These are phyloP conservation scores for Zalaria sp. DNA, from an alignment of 2,329 filamentous ascomycete genomes.

Conservation along the genomic window DNA sequence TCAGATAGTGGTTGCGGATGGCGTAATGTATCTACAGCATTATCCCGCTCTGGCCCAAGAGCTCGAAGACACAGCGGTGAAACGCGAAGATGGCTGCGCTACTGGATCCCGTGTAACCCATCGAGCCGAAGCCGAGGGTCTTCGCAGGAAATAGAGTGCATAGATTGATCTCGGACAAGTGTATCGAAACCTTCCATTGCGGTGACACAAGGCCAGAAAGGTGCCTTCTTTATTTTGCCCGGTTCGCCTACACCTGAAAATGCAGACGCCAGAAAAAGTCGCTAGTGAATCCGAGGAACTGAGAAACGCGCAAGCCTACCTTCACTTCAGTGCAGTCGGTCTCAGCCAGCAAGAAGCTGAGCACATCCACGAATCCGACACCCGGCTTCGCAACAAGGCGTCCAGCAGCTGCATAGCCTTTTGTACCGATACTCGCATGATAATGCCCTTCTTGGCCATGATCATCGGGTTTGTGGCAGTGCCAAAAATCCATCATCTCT, in stretches of 20 bases:
- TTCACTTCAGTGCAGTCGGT: conserved; percentile 44
- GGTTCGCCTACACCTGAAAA: not conserved
- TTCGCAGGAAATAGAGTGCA: conserved; percentile 1
- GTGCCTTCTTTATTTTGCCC: conserved; percentile 21
- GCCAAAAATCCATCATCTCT: conserved; percentile 99
- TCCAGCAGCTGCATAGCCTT: conserved; percentile 75
- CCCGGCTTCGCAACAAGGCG: conserved; percentile 51
- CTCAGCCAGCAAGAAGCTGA: conserved; percentile 57
- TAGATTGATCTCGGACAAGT: conserved; percentile 16
- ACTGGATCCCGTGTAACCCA: conserved; percentile 10
- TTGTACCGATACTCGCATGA: conserved; percentile 34
- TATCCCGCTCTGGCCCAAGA: conserved; percentile 16
- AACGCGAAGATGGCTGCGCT: conserved; percentile 13
- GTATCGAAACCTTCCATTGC: conserved; percentile 20
- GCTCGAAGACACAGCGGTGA: conserved; percentile 15
- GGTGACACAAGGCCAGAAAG: conserved; percentile 16
- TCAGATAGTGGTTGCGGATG: not conserved
- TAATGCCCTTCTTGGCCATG: conserved; percentile 30
- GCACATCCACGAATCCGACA: conserved; percentile 67
- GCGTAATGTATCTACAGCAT: conserved; percentile 18
- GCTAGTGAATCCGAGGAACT: conserved; percentile 2
- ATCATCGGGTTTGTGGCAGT: conserved; percentile 81
- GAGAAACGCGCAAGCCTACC: conserved; percentile 22
- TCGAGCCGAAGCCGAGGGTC: conserved; percentile 5
- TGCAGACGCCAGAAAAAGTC: not conserved